These are phyloP conservation scores for Talaromyces funiculosus DNA, from an alignment of 2,329 filamentous ascomycete genomes.

Conservation along the genomic window DNA sequence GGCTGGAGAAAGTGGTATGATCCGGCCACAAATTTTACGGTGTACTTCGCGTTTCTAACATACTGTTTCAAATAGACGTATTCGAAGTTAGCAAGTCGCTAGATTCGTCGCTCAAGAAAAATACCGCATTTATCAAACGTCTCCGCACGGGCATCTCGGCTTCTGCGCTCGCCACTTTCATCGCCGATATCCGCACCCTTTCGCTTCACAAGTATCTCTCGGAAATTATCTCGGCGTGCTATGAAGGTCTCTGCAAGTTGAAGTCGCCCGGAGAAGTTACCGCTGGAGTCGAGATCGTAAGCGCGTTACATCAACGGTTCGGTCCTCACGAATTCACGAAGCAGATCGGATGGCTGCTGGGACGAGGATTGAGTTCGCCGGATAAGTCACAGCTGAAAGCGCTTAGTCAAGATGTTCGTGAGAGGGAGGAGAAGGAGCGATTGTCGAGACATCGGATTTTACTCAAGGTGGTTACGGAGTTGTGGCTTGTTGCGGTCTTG, in stretches of 20 bases:
- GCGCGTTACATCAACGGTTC: slow-evolving; percentile 92
- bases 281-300: slow-evolving; percentile 85
- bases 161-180: slow-evolving; percentile 72
- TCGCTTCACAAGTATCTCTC: slow-evolving; percentile 95
- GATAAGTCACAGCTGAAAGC: slow-evolving; percentile 79
- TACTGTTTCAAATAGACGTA: slow-evolving; percentile 52
- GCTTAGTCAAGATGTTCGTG: slow-evolving; percentile 72
- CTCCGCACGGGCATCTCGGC: slow-evolving; percentile 82
- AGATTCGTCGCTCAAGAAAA: slow-evolving; percentile 95
- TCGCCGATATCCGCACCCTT: slow-evolving; percentile 82
- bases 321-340: slow-evolving; percentile 85
- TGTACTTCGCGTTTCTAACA: background rate
- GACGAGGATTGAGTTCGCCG: slow-evolving; percentile 82
- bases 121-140: slow-evolving; percentile 96
- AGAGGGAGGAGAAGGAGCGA: slow-evolving; percentile 94
- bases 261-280: slow-evolving; percentile 90
- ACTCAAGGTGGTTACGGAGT: slow-evolving; percentile 83
- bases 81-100: slow-evolving; percentile 72
- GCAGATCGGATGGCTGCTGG: slow-evolving; percentile 86
- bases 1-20: slow-evolving; percentile 76
- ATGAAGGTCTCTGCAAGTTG: slow-evolving; percentile 85
- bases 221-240: slow-evolving; percentile 92
- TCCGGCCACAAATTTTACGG: background rate
- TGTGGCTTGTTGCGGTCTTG: slow-evolving; percentile 89
- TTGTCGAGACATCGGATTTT: slow-evolving; percentile 78